Conservation (phyloP, 768 basidiomycete species). For the Psilocybe azurescens region DNA sequence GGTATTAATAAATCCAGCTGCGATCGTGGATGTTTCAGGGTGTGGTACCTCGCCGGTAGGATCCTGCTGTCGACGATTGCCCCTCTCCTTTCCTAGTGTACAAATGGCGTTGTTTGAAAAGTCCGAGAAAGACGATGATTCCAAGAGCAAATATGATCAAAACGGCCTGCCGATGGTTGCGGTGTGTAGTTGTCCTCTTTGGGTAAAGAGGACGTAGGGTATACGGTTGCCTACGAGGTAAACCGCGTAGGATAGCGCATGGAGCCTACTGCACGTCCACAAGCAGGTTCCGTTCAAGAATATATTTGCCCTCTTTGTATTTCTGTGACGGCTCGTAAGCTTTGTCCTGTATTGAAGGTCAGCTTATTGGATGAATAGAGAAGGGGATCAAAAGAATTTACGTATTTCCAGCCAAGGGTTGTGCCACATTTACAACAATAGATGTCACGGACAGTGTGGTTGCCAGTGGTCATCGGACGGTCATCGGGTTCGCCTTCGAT, state of each 20-base stretch:
- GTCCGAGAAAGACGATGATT: constrained; percentile 30
- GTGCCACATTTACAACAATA: constrained; percentile 90
- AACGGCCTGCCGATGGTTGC: constrained; percentile 24
- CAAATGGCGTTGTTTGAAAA: constrained; percentile 20
- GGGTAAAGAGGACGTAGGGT: constrained; percentile 17
- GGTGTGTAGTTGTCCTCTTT: constrained; percentile 17
- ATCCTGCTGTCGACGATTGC: constrained; percentile 2
- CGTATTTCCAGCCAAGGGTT: constrained; percentile 98
- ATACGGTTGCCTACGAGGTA: constrained; percentile 18
- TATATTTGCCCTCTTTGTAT: constrained; percentile 99
- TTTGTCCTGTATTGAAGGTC: constrained; percentile 65
- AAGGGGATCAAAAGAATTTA: constrained; percentile 41
- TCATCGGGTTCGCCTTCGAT: constrained; percentile 89
- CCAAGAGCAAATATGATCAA: constrained; percentile 16
- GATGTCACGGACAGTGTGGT: constrained; percentile 96
- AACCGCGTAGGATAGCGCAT: constrained; percentile 11
- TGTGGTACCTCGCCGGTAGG: not conserved
- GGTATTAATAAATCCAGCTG: not conserved
- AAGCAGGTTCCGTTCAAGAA: constrained; percentile 92
- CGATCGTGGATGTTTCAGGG: not conserved
- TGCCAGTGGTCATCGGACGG: constrained; percentile 95
- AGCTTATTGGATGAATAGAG: constrained; percentile 6
- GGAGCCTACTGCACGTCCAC: constrained; percentile 75
- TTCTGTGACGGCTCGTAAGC: constrained; percentile 91
- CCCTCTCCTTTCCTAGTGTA: constrained; percentile 17